Evolutionary conservation across 2,329 filamentous ascomycete genomes (phyloP), one percentile per base, ranked within the genome.

Genomic region (Aspergillus sclerotialis): DNA sequence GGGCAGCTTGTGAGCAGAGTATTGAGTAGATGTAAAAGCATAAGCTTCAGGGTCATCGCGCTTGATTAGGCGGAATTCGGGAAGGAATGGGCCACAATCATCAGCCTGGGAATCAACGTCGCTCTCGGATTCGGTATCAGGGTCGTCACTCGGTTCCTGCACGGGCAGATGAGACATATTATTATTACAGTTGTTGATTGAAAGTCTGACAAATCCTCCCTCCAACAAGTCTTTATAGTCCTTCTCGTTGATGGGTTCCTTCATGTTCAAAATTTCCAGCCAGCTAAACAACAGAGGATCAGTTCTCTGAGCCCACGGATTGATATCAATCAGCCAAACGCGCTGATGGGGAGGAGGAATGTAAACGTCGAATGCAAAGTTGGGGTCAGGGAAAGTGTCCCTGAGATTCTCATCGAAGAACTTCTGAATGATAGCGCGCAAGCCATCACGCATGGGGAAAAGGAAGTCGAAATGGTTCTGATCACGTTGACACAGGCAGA

Each of bases 1-100:
- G 1, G 92, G 92, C 48, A 98, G 66, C 63, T 96, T 98, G 56
- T 96, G 90, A 3, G 92, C 90, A 42, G 88, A 94, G 60, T 94
- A 96, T 52, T 90, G 84, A 1, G 87, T 77, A 4, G 84, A 83
- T 45, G 76, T 80, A 56, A 95, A 93, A 48, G 83, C 84, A 56
- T 87, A 92, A 1, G 89, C 89, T 40, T 90, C 84, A 0, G 89
- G 87, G 46, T 96, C 90, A 44, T 90, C 82, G 56, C 80, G 80
- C 48, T 82, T 78, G 30, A 98, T 76, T 7, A 96, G 70, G 27
- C 90, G 74, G 45, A 98, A 74, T 60, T 95, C 89, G 0, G 88
- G 84, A 4, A 73, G 70, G 53, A 76, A 78, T 6, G 72, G 58
- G 11, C 72, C 61, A 21, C 57, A 47, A 3, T 54, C 46, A 10